These are phyloP conservation scores for Bolboschoenoplectus hybrid DNA, from an alignment of 202 grass and related monocot species.

Conservation along the genomic window DNA sequence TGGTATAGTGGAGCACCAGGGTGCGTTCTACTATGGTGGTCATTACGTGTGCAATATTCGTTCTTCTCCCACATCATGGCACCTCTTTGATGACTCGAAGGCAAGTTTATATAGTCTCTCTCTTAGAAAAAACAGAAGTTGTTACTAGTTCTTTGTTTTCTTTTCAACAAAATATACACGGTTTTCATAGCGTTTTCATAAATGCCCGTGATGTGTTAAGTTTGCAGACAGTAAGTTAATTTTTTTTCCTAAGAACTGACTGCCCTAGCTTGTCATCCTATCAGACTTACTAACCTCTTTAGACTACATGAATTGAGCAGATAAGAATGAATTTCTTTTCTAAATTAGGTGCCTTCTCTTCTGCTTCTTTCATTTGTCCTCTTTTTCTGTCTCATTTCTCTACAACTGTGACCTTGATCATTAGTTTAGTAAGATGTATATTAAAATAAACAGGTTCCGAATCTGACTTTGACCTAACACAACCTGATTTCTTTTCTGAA, in stretches of 20 bases:
- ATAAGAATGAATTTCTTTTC: not conserved
- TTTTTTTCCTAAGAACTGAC: not conserved
- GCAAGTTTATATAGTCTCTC: constrained; percentile 43
- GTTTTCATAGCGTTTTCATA: not conserved
- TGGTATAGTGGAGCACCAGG: constrained; percentile 76
- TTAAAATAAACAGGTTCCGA: not conserved
- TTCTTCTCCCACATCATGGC: constrained; percentile 69
- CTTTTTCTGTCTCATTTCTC: not conserved
- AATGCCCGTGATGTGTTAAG: not conserved
- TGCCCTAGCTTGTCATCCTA: not conserved
- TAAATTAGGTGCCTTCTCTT: not conserved
- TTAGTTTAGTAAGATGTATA: constrained; percentile 8
- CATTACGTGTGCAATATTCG: constrained; percentile 81
- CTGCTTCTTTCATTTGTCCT: not conserved
- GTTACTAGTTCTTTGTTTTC: constrained; percentile 25
- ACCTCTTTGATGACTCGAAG: constrained; percentile 69
- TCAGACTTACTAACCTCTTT: not conserved
- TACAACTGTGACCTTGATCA: not conserved
- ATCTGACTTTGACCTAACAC: not conserved
- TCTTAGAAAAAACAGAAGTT: too few species aligned
- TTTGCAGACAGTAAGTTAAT: not conserved
- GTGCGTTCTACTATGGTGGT: constrained; percentile 63
- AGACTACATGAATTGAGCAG: not conserved
- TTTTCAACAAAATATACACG: not conserved
- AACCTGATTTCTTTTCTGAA: not conserved